Evolutionary conservation across 805 yeast species (phyloP).

Genomic region (Blastobotrys americana): DNA sequence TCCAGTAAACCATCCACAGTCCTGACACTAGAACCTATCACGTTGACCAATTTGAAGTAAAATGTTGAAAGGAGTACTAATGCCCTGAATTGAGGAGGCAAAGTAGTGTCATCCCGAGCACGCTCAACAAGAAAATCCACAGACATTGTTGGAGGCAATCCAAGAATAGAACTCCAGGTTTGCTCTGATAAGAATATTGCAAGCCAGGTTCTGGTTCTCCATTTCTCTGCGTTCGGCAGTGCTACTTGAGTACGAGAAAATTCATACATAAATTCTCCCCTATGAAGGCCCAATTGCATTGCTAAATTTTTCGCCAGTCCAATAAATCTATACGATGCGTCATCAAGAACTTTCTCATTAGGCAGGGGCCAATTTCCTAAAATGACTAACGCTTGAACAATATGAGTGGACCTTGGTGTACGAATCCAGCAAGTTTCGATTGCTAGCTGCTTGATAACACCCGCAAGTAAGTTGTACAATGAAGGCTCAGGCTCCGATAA

Average conservation of each 20-base stretch:
- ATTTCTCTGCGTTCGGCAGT: slow-evolving; percentile 81
- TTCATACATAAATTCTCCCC: slow-evolving; percentile 87
- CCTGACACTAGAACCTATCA: slow-evolving; percentile 80
- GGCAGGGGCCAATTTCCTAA: slow-evolving; percentile 89
- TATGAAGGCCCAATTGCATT: slow-evolving; percentile 78
- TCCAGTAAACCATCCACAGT: slow-evolving; percentile 86
- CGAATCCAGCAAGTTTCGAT: slow-evolving; percentile 89
- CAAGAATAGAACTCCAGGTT: slow-evolving; percentile 81
- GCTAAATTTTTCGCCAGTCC: slow-evolving; percentile 82
- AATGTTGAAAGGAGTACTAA: slow-evolving; percentile 68
- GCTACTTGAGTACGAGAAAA: slow-evolving; percentile 85
- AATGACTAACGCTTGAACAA: slow-evolving; percentile 82
- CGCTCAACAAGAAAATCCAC: slow-evolving; percentile 76
- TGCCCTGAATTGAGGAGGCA: slow-evolving; percentile 67
- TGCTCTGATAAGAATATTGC: slow-evolving; percentile 84
- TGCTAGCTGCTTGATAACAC: slow-evolving; percentile 76
- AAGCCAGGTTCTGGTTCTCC: slow-evolving; percentile 92
- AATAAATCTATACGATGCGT: slow-evolving; percentile 80
- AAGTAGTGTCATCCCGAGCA: slow-evolving; percentile 55
- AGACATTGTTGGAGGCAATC: slow-evolving; percentile 79
- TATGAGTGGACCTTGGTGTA: slow-evolving; percentile 90
- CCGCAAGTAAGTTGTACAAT: slow-evolving; percentile 64
- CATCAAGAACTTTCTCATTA: slow-evolving; percentile 85
- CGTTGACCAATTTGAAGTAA: slow-evolving; percentile 74
- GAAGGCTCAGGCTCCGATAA: slow-evolving; percentile 83